Evolutionary conservation across 2,329 filamentous ascomycete genomes (phyloP).

Genomic region (Cryphonectria japonica): DNA sequence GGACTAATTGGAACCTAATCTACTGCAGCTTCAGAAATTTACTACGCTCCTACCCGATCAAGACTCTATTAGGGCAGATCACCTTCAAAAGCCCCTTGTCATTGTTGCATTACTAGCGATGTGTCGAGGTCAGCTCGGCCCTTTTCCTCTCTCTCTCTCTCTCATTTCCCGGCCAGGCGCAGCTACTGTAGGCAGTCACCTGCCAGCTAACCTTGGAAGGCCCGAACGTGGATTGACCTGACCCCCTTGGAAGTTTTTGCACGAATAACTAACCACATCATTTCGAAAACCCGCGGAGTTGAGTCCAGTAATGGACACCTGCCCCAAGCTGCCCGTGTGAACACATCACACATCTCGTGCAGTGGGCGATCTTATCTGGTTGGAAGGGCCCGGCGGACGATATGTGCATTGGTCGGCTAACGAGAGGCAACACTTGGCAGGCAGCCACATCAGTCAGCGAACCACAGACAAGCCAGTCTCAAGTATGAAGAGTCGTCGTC

Average conservation of each 20-base stretch:
- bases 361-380: neutral
- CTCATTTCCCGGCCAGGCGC: neutral
- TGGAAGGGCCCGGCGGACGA: neutral
- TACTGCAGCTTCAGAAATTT: neutral
- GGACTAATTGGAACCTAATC: neutral
- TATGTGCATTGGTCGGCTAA: neutral
- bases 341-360: constrained; percentile 9
- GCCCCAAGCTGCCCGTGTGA: neutral
- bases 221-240: neutral
- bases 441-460: neutral
- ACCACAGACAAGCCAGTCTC: neutral
- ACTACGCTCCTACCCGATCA: neutral
- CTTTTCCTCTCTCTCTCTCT: neutral
- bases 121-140: neutral
- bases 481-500: neutral
- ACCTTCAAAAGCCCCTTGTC: neutral
- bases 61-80: neutral
- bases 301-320: neutral
- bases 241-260: neutral
- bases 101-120: neutral
- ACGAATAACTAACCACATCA: neutral
- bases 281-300: neutral
- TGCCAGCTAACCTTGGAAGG: neutral
- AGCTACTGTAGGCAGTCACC: neutral
- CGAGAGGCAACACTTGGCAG: neutral